Evolutionary conservation across 495 filamentous ascomycete species (phyloP), one percentile per base, ranked within the genome.

Genomic region (Penicillium subrubescens): DNA sequence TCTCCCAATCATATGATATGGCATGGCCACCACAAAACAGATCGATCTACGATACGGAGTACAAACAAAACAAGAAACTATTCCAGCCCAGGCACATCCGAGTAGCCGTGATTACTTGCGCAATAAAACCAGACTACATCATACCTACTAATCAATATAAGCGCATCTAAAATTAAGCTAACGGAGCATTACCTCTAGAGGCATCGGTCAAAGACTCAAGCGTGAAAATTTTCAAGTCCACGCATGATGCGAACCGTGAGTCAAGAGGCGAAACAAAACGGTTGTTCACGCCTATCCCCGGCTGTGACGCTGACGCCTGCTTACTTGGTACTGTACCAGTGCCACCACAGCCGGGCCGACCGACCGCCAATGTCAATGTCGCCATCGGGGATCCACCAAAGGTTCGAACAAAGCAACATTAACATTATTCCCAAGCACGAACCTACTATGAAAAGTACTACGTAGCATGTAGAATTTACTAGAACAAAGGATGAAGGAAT

Each of bases 311-410:
- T 19, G 17, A 51, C 48, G 43, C 43, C 21, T 12, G 46, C 15
- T 27, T 27, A 27, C 25, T 27, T 27, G 4, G 25, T 27, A 27
- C 2, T 27, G 25, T 27, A 27, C 46, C 37, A 35, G 39, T 46
- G 46, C 51, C 60, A 61, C 63, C 29, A 54, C 23, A 4, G 11
- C n/a, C n/a, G 23, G n/a, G 43, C 60, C 44, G 60, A 51, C 50
- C 50, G 4, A 27, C 25, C 25, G 25, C 25, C 25, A 27, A 27
- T 27, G 51, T 4, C 51, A 8, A 67, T 61, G 60, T 63, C 57
- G 61, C 65, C 57, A 67, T 67, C 61, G 39, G 48, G 37, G 27
- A 25, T 46, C 55, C 55, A 59, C 62, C 34, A 23, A 59, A 46
- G 25, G 14, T 17, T 12, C 21, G 25, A 51, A 29, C 23, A 51